A percentile compares a stretch with the other conserved stretches of the same genome.
These are phyloP conservation scores for Penicillium arizonense DNA, from an alignment of 495 filamentous ascomycete species.

Conservation along the genomic window DNA sequence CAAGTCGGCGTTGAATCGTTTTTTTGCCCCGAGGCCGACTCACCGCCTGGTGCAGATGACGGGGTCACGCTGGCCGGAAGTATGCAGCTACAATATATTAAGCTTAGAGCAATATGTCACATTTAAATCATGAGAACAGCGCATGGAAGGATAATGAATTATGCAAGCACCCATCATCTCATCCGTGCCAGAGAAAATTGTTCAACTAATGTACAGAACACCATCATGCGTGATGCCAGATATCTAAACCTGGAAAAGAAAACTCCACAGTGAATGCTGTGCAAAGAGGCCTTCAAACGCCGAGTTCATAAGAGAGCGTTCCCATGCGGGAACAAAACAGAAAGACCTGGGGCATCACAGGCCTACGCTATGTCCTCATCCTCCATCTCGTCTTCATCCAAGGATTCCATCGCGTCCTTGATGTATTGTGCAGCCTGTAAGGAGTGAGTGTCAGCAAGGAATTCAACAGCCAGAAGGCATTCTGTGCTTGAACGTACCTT, in stretches of 20 bases:
- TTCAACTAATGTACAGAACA: slow-evolving; percentile 45
- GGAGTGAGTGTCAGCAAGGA: slow-evolving; percentile 19
- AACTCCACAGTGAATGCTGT: slow-evolving; percentile 45
- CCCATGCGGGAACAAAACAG: slow-evolving; percentile 6
- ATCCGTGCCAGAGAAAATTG: slow-evolving; percentile 2
- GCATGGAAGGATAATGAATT: background rate
- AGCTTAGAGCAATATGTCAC: background rate
- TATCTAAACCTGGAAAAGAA: slow-evolving; percentile 22
- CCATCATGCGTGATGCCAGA: slow-evolving; percentile 29
- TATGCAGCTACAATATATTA: background rate
- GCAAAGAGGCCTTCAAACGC: slow-evolving; percentile 25
- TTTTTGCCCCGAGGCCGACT: slow-evolving; percentile 10
- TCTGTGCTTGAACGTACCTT: slow-evolving; percentile 60
- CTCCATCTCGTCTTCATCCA: slow-evolving; percentile 82
- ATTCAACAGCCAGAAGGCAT: background rate
- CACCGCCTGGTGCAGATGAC: slow-evolving; percentile 9
- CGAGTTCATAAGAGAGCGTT: slow-evolving; percentile 17
- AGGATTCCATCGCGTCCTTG: slow-evolving; percentile 86
- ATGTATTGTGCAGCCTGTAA: slow-evolving; percentile 81
- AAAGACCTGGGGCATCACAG: slow-evolving; percentile 17
- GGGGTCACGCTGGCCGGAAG: background rate
- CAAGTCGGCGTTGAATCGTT: slow-evolving; percentile 2
- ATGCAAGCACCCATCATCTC: slow-evolving; percentile 2
- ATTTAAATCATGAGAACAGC: background rate
- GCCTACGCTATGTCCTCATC: slow-evolving; percentile 57